Evolutionary conservation across 768 basidiomycete genomes (phyloP), one percentile per base, ranked within the genome.

Genomic region (Mycena albidolilacea): DNA sequence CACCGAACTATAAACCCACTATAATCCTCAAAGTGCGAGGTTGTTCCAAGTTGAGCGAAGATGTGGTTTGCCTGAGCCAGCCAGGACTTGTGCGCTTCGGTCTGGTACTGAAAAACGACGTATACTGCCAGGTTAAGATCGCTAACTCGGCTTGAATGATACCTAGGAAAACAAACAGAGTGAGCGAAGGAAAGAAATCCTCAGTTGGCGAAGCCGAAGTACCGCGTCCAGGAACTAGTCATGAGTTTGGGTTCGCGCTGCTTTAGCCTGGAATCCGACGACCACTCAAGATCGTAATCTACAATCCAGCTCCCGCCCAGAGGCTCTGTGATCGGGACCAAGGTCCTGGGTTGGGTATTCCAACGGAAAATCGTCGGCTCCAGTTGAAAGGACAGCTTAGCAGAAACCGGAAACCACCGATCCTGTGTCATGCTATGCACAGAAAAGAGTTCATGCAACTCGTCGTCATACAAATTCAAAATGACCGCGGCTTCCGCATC

Each of bases 401-500:
- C 21, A 44, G n/a, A 17, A 21, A 44, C n/a, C 43, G 60, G 10
- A 19, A 61, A 12, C 2, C 17, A 6, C 23, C 39, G 39, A 30
- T 5, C 7, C 10, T 37, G 41, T 61, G 41, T 41, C 21, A 43
- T 61, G 5, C 41, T 14, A 10, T 5, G 9, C 2, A 6, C 7
- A 61, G n/a, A 43, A 30, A 41, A 61, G 17, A 44, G n/a, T 44
- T 61, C n/a, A 23, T 61, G 60, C 43, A 44, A 61, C 23, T 23
- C 41, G 35, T 43, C 60, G 8, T 23, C n/a, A 21, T 44, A 9
- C 30, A 61, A 30, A 61, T n/a, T 44, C 10, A n/a, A 61, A 61
- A 61, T 61, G 21, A 61, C 39, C n/a, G 23, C 10, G 12, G 39
- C 41, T 11, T 61, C 60, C 12, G 60, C 60, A 23, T 44, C 41